Conservation (phyloP, 331 rosid genomes). For the Arachis monticola region DNA sequence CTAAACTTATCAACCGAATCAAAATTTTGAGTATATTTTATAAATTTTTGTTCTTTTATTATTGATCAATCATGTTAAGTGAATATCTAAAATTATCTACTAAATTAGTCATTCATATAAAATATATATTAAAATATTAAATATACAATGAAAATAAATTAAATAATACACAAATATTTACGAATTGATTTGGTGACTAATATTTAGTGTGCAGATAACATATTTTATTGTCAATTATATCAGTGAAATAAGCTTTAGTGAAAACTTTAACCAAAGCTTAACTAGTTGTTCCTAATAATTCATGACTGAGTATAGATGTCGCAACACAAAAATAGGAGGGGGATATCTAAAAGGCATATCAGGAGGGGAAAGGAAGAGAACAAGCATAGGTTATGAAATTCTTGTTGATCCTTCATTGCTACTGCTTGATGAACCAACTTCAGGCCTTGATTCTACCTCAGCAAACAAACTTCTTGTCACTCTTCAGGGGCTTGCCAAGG, state of each 20-base stretch:
- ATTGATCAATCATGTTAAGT: no score
- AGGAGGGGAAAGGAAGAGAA: conserved; percentile 96
- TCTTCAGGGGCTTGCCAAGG: conserved; percentile 90
- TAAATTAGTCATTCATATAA: no score
- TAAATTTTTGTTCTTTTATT: no score
- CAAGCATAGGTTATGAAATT: conserved; percentile 91
- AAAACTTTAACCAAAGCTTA: neutral
- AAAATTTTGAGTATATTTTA: no score
- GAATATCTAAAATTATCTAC: no score
- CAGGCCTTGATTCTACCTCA: conserved; percentile 93
- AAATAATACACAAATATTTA: no score
- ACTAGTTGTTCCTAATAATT: conserved; percentile 8
- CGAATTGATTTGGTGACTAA: no score
- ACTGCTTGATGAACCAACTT: conserved; percentile 91
- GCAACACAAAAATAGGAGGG: conserved; percentile 85
- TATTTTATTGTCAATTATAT: no score
- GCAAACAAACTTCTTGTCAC: conserved; percentile 80
- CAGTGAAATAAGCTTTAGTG: neutral
- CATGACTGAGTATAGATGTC: conserved; percentile 65
- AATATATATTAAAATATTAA: no score
- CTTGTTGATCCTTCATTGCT: conserved; percentile 92
- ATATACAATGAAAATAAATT: no score
- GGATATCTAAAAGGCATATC: conserved; percentile 86
- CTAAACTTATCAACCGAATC: no score
- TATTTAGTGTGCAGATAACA: no score